Base-by-base conservation (phyloP, 352 stramenopile species). In the Pythium aristosporum region DNA sequence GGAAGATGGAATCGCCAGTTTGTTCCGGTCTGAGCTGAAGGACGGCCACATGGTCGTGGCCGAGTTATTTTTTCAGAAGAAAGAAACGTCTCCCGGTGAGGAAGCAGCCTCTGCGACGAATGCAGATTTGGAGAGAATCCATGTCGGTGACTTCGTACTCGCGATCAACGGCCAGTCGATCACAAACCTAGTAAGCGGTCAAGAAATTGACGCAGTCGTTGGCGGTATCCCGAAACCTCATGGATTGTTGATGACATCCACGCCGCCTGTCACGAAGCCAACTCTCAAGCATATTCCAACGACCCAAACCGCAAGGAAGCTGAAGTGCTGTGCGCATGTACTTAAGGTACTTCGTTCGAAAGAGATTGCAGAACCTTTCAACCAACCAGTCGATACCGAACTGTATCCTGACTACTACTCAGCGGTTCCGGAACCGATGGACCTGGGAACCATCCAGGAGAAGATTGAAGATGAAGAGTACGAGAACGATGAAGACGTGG, bases 391-490 rank as follows among this genome's bases (percentile, higher is more conserved):
- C 5, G 87, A 95, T 71, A 71, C 75, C 5, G 82, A 92, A 23
- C 53, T 95, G 46, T 95, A 95, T 68, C 87, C 87, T 5, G 87
- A 95, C 34, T 95, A 95, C 44, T 90, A 90, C 55, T 73, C 77
- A 15, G 67, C 89, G 50, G 88, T 95, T 20, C 61, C 74, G 1
- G 85, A 95, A 30, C 80, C 87, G 1, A 95, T 95, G 85, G 87
- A 95, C 47, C 58, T 95, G 8, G 73, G 80, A 39, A 94, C 87
- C 2, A 92, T 95, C 52, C 65, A 81, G 15, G 85, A 94, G 65
- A 95, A 94, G 54, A 73, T 95, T 34, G 76, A 91, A 63, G 84
- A 92, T 62, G 84, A 93, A 61, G 87, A 95, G 43, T 95, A 95
- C 54, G 85, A 92, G 54, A 77, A 86, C 46, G 84, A 94, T 51